Evolutionary conservation across 345 rosid species (phyloP).

Genomic region (Citrus reticulata): DNA sequence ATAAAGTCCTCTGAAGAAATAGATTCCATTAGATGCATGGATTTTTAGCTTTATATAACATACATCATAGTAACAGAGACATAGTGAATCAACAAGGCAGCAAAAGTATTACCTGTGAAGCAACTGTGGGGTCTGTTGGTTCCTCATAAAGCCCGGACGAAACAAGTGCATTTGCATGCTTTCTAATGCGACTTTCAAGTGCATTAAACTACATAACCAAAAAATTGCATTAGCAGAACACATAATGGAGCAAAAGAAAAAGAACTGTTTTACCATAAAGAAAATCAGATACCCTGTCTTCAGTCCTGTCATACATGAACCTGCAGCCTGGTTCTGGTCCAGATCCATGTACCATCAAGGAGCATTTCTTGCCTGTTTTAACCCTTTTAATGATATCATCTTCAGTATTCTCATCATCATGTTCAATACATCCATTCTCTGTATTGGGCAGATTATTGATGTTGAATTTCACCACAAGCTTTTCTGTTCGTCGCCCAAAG

Average conservation of each 20-base stretch:
- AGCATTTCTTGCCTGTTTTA: slow-evolving; percentile 55
- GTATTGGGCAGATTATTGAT: slow-evolving; percentile 36
- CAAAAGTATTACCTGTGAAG: slow-evolving; percentile 69
- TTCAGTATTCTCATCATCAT: slow-evolving; percentile 37
- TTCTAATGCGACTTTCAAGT: slow-evolving; percentile 62
- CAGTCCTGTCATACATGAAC: slow-evolving; percentile 82
- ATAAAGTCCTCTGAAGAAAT: slow-evolving; percentile 66
- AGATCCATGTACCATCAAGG: slow-evolving; percentile 47
- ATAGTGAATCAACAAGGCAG: neutral
- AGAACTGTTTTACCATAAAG: slow-evolving; percentile 1
- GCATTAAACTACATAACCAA: slow-evolving; percentile 50
- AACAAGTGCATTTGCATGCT: slow-evolving; percentile 48
- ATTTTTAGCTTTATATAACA: slow-evolving; percentile 7
- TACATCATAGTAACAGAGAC: neutral
- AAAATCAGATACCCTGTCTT: slow-evolving; percentile 61
- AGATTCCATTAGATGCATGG: slow-evolving; percentile 26
- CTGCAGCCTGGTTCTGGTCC: slow-evolving; percentile 81
- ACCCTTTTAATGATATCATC: slow-evolving; percentile 79
- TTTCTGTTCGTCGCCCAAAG: slow-evolving; percentile 63
- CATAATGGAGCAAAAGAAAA: slow-evolving; percentile 9
- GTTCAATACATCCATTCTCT: slow-evolving; percentile 34
- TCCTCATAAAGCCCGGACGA: slow-evolving; percentile 68
- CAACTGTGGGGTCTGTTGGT: slow-evolving; percentile 77
- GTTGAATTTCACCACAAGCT: slow-evolving; percentile 62
- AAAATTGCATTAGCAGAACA: slow-evolving; percentile 12